phyloP scores from a whole-genome alignment of 2,329 filamentous ascomycete genomes.

The Aspergillus brunneoviolaceus region DNA sequence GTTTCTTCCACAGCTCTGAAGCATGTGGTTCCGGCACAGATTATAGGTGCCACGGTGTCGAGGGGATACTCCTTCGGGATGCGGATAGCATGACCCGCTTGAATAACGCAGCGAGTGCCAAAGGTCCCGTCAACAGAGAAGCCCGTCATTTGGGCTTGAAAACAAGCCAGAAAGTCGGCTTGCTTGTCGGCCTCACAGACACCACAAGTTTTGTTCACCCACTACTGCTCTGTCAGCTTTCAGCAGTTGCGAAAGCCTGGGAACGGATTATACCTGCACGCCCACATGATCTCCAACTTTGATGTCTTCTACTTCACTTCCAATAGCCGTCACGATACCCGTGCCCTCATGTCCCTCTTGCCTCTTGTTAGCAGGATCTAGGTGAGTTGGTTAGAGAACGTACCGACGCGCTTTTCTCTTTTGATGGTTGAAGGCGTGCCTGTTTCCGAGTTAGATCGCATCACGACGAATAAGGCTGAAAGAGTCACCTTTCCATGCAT shows the following conservation, averaged over 20 bases:
- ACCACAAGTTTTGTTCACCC: conserved; percentile 6
- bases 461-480: no score
- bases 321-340: not conserved
- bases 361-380: not conserved
- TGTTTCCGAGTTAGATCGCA: not conserved
- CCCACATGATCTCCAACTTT: conserved; percentile 4
- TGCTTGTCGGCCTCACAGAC: not conserved
- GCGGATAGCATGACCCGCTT: conserved; percentile 1
- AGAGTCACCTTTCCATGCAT: conserved; percentile 6
- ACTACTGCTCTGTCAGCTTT: not conserved
- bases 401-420: not conserved
- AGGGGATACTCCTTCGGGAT: conserved; percentile 3
- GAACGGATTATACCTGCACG: not conserved
- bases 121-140: conserved; percentile 5
- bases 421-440: not conserved
- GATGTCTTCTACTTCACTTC: not conserved
- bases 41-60: conserved; percentile 4
- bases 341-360: conserved; percentile 7
- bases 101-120: not conserved
- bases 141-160: not conserved
- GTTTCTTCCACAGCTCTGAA: conserved; percentile 7
- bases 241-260: not conserved
- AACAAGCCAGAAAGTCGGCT: not conserved
- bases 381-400: not conserved
- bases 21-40: conserved; percentile 2